Evolutionary conservation across 805 yeast species (phyloP), one percentile per base, ranked within the genome.

Genomic region (Komagataella phaffii): DNA sequence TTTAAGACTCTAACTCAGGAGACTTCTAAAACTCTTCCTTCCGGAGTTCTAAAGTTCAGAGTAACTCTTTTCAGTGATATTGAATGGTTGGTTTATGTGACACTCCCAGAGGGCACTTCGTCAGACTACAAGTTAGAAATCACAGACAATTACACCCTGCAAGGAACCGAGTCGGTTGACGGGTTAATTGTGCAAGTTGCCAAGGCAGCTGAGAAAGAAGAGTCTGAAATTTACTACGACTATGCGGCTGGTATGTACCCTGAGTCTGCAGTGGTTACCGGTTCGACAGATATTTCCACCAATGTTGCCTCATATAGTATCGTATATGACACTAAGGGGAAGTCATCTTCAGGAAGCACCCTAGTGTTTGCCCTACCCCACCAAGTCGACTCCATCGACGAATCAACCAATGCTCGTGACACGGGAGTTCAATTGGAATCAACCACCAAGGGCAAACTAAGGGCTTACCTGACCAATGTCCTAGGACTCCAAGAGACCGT

Each of bases 221-320:
- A 57, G 7, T 61, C 64, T 36, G 77, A 74, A 21, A 62, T 67
- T 6, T 66, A 62, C 55, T 81, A 81, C 60, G 90, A 83, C 62
- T 57, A 67, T 46, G 79, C 85, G 18, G 90, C 93, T 45, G 95
- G 95, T 45, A 68, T 73, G 56, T 85, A 82, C 60, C 79, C 76
- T 3, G 72, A 74, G 2, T 72, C 70, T 40, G 62, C 73, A 21
- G 71, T 70, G 4, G 57, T 73, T 14, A 67, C 69, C 23, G 79
- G 80, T 17, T 53, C 65, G 3, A 55, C 67, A 23, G 70, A 68
- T 24, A 52, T 59, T 2, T 45, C 21, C 43, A 12, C 18, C 7
- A 36, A 40, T 2, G 18, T n/a, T 7, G 57, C 57, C 6, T 56
- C 59, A 5, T 82, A 80, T 61, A 58, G 67, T 44, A 72, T 80